These are phyloP conservation scores for Phaeodactylum tricornutum DNA, from an alignment of 108 stramenopile species.

Conservation along the genomic window DNA sequence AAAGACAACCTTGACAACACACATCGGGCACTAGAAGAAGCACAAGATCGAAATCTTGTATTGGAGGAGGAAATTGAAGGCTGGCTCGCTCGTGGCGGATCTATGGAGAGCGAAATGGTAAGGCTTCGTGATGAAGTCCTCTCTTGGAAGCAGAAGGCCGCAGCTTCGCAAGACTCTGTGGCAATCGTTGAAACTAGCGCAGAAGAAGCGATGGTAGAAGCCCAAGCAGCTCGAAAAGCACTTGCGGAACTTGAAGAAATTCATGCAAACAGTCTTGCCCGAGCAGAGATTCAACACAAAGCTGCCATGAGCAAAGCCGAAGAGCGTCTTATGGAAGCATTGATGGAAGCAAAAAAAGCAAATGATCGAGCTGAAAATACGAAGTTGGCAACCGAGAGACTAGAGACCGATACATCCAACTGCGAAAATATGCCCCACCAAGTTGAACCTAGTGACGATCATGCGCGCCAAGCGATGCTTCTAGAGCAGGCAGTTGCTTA, in stretches of 20 bases:
- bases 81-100: constrained; percentile 5
- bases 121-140: constrained; percentile 17
- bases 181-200: constrained; percentile 1
- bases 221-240: constrained; percentile 13
- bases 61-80: constrained; percentile 29
- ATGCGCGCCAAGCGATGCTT: constrained; percentile 23
- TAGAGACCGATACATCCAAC: background rate
- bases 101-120: constrained; percentile 8
- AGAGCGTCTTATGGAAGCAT: constrained; percentile 8
- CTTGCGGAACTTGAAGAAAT: constrained; percentile 13
- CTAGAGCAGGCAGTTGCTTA: constrained; percentile 25
- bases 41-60: constrained; percentile 3
- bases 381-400: background rate
- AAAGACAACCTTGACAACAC: constrained; percentile 7
- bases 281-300: constrained; percentile 12
- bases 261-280: constrained; percentile 8
- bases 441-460: background rate
- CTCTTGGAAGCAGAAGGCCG: constrained; percentile 13
- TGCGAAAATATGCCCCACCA: background rate
- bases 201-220: constrained; percentile 17
- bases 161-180: background rate
- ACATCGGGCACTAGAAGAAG: constrained; percentile 6
- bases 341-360: constrained; percentile 24
- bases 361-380: constrained; percentile 8
- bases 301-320: constrained; percentile 13